phyloP scores from a whole-genome alignment of 805 yeast species.

The Barnettozyma californica region DNA sequence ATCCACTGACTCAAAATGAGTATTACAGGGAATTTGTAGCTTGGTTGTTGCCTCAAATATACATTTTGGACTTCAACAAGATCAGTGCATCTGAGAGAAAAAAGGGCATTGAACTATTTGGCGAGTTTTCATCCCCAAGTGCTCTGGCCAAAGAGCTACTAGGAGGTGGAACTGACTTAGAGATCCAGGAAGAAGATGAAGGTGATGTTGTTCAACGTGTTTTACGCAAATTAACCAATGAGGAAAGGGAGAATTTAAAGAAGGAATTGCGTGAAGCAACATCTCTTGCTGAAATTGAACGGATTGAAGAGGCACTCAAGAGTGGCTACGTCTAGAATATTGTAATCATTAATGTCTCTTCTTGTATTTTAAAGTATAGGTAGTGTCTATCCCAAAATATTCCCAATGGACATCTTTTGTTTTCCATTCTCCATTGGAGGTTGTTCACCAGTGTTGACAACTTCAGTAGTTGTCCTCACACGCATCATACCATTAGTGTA shows the following conservation, averaged over 20 bases:
- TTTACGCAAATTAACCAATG: constrained; percentile 44
- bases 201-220: constrained; percentile 31
- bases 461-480: neutral
- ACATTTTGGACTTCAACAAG: constrained; percentile 61
- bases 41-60: constrained; percentile 57
- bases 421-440: constrained; percentile 8
- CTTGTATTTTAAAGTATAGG: neutral
- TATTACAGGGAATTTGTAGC: constrained; percentile 58
- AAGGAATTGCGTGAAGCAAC: constrained; percentile 55
- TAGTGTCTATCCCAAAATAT: constrained; percentile 14
- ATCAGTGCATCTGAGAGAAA: constrained; percentile 52
- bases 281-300: constrained; percentile 68
- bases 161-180: constrained; percentile 1
- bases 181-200: constrained; percentile 19
- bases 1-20: constrained; percentile 44
- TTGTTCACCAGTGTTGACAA: neutral
- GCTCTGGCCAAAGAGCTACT: constrained; percentile 29
- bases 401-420: constrained; percentile 21
- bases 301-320: constrained; percentile 52
- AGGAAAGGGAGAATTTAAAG: constrained; percentile 47
- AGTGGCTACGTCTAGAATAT: constrained; percentile 28
- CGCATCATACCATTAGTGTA: neutral
- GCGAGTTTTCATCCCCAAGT: constrained; percentile 21
- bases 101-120: constrained; percentile 40
- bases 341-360: neutral